phyloP scores from a whole-genome alignment of 2,329 filamentous ascomycete species.

The Penicillium sp. region DNA sequence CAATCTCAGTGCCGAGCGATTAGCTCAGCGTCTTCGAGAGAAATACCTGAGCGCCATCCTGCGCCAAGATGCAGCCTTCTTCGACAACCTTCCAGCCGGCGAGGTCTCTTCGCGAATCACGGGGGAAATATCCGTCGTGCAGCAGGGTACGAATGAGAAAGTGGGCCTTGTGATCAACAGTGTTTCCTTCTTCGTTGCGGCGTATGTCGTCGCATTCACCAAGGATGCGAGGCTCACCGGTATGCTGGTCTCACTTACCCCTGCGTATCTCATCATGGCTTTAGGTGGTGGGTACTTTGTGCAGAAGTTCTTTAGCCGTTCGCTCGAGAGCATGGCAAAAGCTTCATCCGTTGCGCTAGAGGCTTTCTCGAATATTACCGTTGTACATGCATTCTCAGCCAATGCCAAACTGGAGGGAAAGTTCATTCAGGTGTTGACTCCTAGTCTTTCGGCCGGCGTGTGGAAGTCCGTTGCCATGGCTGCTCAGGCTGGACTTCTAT shows the following conservation, averaged over 20 bases:
- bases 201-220: constrained; percentile 79
- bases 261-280: constrained; percentile 62
- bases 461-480: constrained; percentile 59
- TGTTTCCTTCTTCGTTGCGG: constrained; percentile 72
- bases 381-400: constrained; percentile 66
- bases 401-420: constrained; percentile 60
- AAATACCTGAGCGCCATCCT: constrained; percentile 75
- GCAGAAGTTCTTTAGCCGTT: constrained; percentile 50
- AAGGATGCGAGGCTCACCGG: constrained; percentile 79
- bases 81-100: constrained; percentile 80
- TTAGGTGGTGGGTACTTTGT: constrained; percentile 57
- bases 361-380: constrained; percentile 58
- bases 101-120: constrained; percentile 86
- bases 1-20: constrained; percentile 74
- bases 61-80: constrained; percentile 79
- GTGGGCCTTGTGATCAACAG: constrained; percentile 69
- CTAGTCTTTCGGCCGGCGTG: constrained; percentile 43
- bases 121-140: constrained; percentile 79
- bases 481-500: constrained; percentile 62
- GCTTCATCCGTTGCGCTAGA: constrained; percentile 65
- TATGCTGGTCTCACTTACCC: constrained; percentile 59
- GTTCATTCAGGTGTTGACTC: constrained; percentile 55
- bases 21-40: constrained; percentile 69
- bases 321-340: constrained; percentile 55
- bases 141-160: constrained; percentile 84